phyloP scores from a whole-genome alignment of 1,284 basidiomycete genomes.

The Termitomyces sp. region DNA sequence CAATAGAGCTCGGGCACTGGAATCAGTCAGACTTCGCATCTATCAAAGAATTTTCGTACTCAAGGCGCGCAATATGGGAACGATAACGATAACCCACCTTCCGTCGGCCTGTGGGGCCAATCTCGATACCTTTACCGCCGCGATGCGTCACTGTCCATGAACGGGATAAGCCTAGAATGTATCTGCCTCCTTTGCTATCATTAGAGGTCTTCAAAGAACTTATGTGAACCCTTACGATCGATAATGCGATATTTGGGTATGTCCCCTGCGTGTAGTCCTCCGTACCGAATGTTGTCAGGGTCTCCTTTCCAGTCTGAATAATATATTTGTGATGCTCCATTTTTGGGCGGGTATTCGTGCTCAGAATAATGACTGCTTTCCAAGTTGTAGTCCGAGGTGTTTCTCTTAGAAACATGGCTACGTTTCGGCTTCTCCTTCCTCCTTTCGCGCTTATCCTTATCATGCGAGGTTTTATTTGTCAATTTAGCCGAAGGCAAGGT shows the following conservation, averaged over 20 bases:
- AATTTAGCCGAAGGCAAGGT: constrained; percentile 7
- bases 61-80: background rate
- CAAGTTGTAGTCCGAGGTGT: background rate
- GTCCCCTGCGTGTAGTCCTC: constrained; percentile 58
- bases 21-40: constrained; percentile 54
- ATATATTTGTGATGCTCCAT: constrained; percentile 35
- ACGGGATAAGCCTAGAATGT: constrained; percentile 54
- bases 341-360: background rate
- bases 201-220: constrained; percentile 39
- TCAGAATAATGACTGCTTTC: background rate
- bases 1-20: constrained; percentile 47
- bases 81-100: constrained; percentile 37
- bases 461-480: background rate
- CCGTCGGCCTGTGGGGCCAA: constrained; percentile 43
- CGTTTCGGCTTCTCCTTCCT: constrained; percentile 17
- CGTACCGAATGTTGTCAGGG: constrained; percentile 62
- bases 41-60: constrained; percentile 19
- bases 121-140: constrained; percentile 54
- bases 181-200: constrained; percentile 57
- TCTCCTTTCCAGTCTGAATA: constrained; percentile 72
- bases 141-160: constrained; percentile 45
- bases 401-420: constrained; percentile 11
- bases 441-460: constrained; percentile 18
- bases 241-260: constrained; percentile 64
- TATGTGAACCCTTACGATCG: constrained; percentile 41